These are phyloP conservation scores for Camellia japonica DNA, from an alignment of 148 eudicot species.

Conservation along the genomic window DNA sequence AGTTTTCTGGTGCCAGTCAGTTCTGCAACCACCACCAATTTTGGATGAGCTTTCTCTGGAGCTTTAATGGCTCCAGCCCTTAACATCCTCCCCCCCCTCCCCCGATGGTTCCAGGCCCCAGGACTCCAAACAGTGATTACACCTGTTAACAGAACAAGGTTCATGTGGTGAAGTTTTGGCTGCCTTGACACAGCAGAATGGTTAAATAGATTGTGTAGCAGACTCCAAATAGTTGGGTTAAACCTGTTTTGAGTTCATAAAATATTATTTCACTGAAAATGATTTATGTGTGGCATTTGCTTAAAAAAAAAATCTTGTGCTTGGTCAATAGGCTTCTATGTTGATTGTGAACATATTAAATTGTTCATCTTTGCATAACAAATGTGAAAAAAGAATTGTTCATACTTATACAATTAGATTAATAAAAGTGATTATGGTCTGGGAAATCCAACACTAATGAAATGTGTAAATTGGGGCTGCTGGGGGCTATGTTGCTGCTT, in stretches of 20 bases:
- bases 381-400: background rate
- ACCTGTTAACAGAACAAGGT: background rate
- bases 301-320: background rate
- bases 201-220: background rate
- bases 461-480: constrained; percentile 4
- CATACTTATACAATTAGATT: background rate
- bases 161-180: background rate
- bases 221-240: background rate
- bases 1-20: background rate
- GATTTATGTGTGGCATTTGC: background rate
- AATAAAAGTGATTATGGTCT: constrained; percentile 1
- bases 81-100: background rate
- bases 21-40: background rate
- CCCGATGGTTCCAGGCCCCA: background rate
- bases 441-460: background rate
- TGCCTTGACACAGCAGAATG: background rate
- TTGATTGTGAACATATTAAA: background rate
- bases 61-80: background rate
- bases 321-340: background rate
- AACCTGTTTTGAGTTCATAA: background rate
- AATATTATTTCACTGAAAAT: background rate
- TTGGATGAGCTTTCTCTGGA: background rate
- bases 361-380: background rate
- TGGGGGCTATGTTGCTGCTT: background rate
- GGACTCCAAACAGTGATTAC: background rate